Conservation (phyloP, 169 alveolate species). For the Babesia ovata region DNA sequence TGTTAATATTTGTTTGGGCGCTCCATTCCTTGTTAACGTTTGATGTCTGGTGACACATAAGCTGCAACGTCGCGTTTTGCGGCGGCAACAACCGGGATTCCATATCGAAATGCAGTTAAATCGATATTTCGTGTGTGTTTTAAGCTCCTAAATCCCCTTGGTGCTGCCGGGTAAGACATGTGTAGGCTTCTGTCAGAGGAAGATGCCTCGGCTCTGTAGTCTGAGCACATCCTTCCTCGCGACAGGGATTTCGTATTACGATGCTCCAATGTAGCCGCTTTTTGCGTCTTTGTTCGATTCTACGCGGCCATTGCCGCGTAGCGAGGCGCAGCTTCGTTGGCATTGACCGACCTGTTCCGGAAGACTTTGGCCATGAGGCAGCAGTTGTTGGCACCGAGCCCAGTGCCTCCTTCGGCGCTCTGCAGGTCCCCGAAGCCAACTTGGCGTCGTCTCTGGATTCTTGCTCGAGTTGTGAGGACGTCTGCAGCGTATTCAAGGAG, state of each 20-base stretch:
- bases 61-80: too few species aligned
- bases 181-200: too few species aligned
- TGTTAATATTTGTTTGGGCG: too few species aligned
- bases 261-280: conserved; percentile 12
- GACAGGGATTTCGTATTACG: conserved; percentile 3
- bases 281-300: not conserved
- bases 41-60: too few species aligned
- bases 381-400: not conserved
- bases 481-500: conserved; percentile 32
- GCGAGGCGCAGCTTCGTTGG: conserved; percentile 1
- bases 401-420: not conserved
- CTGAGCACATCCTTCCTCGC: not conserved
- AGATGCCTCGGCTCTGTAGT: too few species aligned
- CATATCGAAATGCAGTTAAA: too few species aligned
- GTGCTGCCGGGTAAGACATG: too few species aligned
- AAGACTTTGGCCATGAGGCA: not conserved
- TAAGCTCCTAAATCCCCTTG: too few species aligned
- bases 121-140: too few species aligned
- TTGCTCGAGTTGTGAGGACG: conserved; percentile 38
- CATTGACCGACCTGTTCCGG: conserved; percentile 33
- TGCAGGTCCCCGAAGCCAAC: not conserved
- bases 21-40: too few species aligned
- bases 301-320: not conserved
- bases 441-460: not conserved
- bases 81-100: too few species aligned